A percentile compares a stretch with the other conserved stretches of the same genome.
These are phyloP conservation scores for Dioscorea zingiberensis DNA, from an alignment of 106 monocot species.

Conservation along the genomic window DNA sequence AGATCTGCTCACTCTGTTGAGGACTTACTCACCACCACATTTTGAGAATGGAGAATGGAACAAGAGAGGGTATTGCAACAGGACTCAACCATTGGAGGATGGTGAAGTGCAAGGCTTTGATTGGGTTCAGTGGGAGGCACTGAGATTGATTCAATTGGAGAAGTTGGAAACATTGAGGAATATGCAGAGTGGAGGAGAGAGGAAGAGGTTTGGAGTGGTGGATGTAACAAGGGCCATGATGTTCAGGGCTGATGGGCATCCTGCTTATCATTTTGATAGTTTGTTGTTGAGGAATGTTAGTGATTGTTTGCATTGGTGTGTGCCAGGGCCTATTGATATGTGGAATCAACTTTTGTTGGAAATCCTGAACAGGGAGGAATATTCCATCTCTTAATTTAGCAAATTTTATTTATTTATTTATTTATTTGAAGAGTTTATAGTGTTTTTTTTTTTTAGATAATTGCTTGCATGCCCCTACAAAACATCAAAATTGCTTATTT, in stretches of 20 bases:
- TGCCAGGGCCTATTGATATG: constrained; percentile 65
- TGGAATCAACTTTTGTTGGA: constrained; percentile 61
- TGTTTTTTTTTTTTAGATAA: too few species aligned
- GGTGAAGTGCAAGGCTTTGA: constrained; percentile 1
- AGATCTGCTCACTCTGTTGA: constrained; percentile 19
- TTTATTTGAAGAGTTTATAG: too few species aligned
- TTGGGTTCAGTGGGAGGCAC: too few species aligned
- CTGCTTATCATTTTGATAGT: constrained; percentile 48
- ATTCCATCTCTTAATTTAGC: too few species aligned
- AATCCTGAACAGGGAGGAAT: constrained; percentile 1
- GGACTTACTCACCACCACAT: constrained; percentile 62
- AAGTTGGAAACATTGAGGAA: constrained; percentile 13
- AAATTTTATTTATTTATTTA: too few species aligned
- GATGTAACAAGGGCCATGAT: constrained; percentile 65
- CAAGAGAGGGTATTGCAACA: constrained; percentile 46
- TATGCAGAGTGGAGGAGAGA: neutral
- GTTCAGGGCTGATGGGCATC: constrained; percentile 61
- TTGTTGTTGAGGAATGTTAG: constrained; percentile 26
- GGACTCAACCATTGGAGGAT: constrained; percentile 28
- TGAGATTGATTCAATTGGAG: constrained; percentile 35
- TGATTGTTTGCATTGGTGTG: constrained; percentile 79
- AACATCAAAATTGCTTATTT: too few species aligned
- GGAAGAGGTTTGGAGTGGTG: constrained; percentile 21
- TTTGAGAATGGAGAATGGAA: constrained; percentile 63
- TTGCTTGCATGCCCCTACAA: too few species aligned